Base-by-base conservation (phyloP, 805 yeast species). In the Saccharomycopsis malanga region DNA sequence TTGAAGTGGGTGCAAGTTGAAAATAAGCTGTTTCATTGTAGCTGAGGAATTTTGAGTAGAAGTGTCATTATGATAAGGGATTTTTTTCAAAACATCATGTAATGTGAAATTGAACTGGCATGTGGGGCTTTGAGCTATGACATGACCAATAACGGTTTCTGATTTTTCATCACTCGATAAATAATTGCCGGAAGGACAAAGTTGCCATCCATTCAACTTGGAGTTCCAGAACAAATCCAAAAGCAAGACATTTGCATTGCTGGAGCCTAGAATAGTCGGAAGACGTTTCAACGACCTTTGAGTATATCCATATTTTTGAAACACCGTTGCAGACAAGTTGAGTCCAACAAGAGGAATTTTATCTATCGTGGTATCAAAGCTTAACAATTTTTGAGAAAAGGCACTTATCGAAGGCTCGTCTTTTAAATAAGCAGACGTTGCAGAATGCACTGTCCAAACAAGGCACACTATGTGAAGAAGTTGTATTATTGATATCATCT, bases 221-320 rank as follows among this genome's bases (percentile, higher is more conserved):
- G 15, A 63, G 57, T 74, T 74, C 76, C 76, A 77, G 58, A 71
- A 77, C n/a, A 76, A 55, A 55, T 79, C 79, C 4, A 76, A 34
- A 51, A 64, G 57, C 17, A 47, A 71, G 41, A 3, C 63, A 55
- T 21, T 58, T 62, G 40, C 61, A 61, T 4, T 77, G 76, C 0
- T 54, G 56, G 12, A 9, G 14, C 54, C 56, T 25, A 71, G 56
- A 4, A 61, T 51, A 7, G 46, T 53, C 18, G 39, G 44, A 9
- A 63, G 27, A 6, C 40, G 42, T 3, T 44, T 20, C n/a, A 67
- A 46, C 2, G 63, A 51, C 12, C 50, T 53, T 17, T 39, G 35
- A 1, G 60, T 57, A 46, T 66, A 67, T 12, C 68, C 70, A 23
- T 49, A 34, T 6, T 43, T 43, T 9, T 54, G 46, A 46, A 68